Conservation (phyloP, 495 filamentous ascomycete species). For the Pyrenula massariospora region DNA sequence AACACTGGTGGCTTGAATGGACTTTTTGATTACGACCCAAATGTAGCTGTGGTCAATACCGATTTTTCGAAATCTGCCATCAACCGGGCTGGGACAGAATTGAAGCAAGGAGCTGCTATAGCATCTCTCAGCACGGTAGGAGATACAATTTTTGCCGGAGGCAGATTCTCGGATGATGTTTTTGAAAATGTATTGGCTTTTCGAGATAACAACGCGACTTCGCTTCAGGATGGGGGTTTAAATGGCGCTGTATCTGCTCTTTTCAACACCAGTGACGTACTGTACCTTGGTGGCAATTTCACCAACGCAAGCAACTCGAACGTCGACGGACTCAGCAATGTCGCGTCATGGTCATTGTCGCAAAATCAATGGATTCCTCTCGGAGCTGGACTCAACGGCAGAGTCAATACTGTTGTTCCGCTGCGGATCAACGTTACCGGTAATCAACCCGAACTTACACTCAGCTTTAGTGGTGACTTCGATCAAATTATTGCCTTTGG, state of each 20-base stretch:
- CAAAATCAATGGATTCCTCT: conserved; percentile 65
- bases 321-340: conserved; percentile 49
- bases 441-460: conserved; percentile 55
- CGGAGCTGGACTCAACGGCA: conserved; percentile 77
- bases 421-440: conserved; percentile 70
- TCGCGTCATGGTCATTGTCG: conserved; percentile 63
- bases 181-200: conserved; percentile 68
- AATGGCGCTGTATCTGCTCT: conserved; percentile 70
- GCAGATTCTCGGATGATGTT: conserved; percentile 63
- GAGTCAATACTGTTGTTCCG: conserved; percentile 58
- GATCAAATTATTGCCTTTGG: conserved; percentile 54
- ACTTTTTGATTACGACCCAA: conserved; percentile 79
- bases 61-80: conserved; percentile 62
- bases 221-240: conserved; percentile 60
- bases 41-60: conserved; percentile 37
- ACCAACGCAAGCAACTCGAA: conserved; percentile 55
- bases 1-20: conserved; percentile 72
- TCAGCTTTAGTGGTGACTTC: conserved; percentile 77
- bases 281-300: conserved; percentile 85
- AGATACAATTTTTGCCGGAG: conserved; percentile 60
- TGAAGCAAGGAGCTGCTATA: conserved; percentile 54
- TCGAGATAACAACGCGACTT: conserved; percentile 45
- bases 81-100: conserved; percentile 56
- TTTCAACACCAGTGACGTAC: conserved; percentile 43
- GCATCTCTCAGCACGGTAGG: conserved; percentile 46